Evolutionary conservation across 352 stramenopile genomes (phyloP), one percentile per base, ranked within the genome.

Genomic region (Globisporangium ultimum): DNA sequence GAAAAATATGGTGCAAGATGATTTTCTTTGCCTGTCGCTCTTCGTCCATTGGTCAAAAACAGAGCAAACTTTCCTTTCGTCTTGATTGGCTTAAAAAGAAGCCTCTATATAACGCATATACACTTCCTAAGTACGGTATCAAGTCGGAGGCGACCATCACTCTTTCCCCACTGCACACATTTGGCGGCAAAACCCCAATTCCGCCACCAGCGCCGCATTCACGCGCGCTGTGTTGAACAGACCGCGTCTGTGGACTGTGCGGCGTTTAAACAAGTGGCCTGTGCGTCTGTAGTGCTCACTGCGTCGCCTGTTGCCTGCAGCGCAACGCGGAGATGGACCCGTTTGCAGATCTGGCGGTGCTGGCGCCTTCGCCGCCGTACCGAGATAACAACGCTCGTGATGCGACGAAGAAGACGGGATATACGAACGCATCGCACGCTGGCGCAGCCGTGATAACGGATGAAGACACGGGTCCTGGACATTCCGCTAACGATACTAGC

Each of bases 271-370:
- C 28, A 36, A 36, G 28, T 5, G 28, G 3, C 28, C 9, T 5
- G 28, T 36, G 28, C 28, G 28, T 36, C 28, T 6, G 28, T 5
- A 6, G 28, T 36, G 28, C 28, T 36, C 28, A 5, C 24, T 28
- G 24, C 24, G 24, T 28, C 24, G 24, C 24, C 24, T 28, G 24
- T 6, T 10, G 28, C 5, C 28, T 11, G 28, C 28, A 36, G 21
- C 7, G 21, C 10, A 9, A 41, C 14, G 52, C 47, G 15, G 58
- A 58, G 20, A 57, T 49, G 52, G 60, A 60, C 38, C 22, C 56
- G 11, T 53, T 66, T 28, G 53, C 52, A 15, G 28, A 66, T 41
- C 48, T 60, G 13, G 61, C 53, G 24, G 52, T 52, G 53, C 60
- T 60, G 22, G 28, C 28, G 28, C 50, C 52, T 10, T 51, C 60